Conservation (phyloP, 345 rosid genomes). For the Pseudoturritis turrita region DNA sequence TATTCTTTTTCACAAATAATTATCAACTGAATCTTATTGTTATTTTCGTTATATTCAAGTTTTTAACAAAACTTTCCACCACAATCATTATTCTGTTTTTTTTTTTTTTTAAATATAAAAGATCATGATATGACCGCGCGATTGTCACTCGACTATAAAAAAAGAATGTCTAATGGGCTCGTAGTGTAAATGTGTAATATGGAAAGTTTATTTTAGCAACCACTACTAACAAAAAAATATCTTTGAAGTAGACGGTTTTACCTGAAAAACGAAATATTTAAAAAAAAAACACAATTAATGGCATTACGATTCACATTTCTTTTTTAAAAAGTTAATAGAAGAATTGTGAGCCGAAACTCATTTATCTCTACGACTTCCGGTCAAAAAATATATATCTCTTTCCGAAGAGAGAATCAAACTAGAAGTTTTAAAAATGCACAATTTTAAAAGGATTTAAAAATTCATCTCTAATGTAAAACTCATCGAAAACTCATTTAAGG, state of each 20-base stretch:
- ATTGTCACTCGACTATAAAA: not conserved
- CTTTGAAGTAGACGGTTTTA: not conserved
- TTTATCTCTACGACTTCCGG: no score
- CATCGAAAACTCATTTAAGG: no score
- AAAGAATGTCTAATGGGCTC: not conserved
- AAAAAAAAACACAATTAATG: not conserved
- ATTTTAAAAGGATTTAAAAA: no score
- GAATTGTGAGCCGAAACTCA: no score
- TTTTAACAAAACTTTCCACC: not conserved
- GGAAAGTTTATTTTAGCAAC: not conserved
- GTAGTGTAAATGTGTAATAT: not conserved
- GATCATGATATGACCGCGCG: not conserved
- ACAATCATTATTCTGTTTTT: not conserved
- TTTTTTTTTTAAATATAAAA: no score
- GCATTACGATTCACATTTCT: not conserved
- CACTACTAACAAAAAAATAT: not conserved
- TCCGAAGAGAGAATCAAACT: no score
- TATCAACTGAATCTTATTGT: not conserved
- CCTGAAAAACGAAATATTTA: not conserved
- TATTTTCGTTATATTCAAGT: not conserved
- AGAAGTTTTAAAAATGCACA: no score
- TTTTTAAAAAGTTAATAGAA: no score
- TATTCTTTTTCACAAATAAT: no score
- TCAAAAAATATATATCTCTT: no score
- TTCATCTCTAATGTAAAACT: no score